Evolutionary conservation across 192 early-diverging fungal species (phyloP).

Genomic region (Spizellomyces sp.): DNA sequence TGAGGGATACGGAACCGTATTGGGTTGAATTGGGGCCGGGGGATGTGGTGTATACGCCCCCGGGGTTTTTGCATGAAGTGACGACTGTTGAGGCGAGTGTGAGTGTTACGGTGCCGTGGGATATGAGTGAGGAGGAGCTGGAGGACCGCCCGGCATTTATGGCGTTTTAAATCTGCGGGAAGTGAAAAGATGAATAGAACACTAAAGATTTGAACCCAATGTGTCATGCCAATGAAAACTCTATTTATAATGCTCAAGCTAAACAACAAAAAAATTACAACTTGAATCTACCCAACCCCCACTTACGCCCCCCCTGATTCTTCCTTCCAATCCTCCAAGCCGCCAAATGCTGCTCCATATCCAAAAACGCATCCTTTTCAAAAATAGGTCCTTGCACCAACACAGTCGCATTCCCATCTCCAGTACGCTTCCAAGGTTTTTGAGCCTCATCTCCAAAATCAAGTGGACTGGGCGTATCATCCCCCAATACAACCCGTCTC

Average conservation of each 20-base stretch:
- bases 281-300: constrained; percentile 30
- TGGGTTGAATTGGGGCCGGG: constrained; percentile 49
- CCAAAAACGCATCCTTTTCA: constrained; percentile 17
- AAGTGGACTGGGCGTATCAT: constrained; percentile 39
- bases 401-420: constrained; percentile 39
- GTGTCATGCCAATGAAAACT: too few species aligned
- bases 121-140: constrained; percentile 49
- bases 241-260: too few species aligned
- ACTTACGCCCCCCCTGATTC: constrained; percentile 19
- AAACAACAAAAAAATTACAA: constrained; percentile 7
- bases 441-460: constrained; percentile 31
- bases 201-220: constrained; percentile 1
- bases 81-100: constrained; percentile 48
- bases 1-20: constrained; percentile 39
- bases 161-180: constrained; percentile 37
- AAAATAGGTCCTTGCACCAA: constrained; percentile 45
- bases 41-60: constrained; percentile 58
- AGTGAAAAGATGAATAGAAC: background rate
- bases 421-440: constrained; percentile 33
- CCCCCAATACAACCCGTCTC: constrained; percentile 64
- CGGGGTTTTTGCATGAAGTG: constrained; percentile 59
- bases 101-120: constrained; percentile 55
- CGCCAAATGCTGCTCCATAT: constrained; percentile 24
- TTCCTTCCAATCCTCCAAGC: constrained; percentile 26
- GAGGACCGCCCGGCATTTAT: constrained; percentile 48